These are phyloP conservation scores for Komagataella mondaviorum DNA, from an alignment of 805 yeast genomes.

Conservation along the genomic window DNA sequence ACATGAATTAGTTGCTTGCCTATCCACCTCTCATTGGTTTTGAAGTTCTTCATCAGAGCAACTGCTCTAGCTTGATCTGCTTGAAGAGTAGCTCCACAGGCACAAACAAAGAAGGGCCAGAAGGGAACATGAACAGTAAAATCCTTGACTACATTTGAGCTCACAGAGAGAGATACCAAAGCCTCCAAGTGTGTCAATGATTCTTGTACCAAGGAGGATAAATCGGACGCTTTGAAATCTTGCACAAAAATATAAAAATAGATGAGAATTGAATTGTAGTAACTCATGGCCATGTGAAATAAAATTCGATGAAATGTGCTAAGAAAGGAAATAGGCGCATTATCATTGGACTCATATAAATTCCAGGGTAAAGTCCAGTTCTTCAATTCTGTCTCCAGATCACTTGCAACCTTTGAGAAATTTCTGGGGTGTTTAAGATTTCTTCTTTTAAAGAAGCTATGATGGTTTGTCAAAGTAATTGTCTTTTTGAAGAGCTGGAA, in stretches of 20 bases:
- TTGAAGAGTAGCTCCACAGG: constrained; percentile 22
- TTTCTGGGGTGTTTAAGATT: constrained; percentile 32
- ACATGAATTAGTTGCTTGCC: constrained; percentile 40
- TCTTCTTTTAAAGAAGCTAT: constrained; percentile 27
- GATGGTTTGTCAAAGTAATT: constrained; percentile 35
- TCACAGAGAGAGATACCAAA: constrained; percentile 9
- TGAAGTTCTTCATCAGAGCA: constrained; percentile 19
- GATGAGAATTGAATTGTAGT: constrained; percentile 28
- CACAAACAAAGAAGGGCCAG: constrained; percentile 34
- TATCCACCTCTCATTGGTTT: constrained; percentile 33
- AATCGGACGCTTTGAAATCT: constrained; percentile 10
- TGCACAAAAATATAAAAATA: constrained; percentile 34
- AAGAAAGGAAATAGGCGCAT: constrained; percentile 12
- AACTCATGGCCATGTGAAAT: constrained; percentile 22
- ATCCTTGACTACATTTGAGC: constrained; percentile 8
- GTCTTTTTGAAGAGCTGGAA: constrained; percentile 31
- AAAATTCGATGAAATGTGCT: constrained; percentile 26
- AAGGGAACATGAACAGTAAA: constrained; percentile 24
- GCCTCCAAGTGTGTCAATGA: not conserved
- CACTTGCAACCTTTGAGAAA: constrained; percentile 42
- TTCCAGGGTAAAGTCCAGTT: constrained; percentile 35
- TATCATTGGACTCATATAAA: constrained; percentile 13
- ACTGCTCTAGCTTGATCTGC: constrained; percentile 19
- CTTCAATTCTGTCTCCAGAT: constrained; percentile 32
- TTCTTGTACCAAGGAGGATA: not conserved